Conservation (phyloP, 2,329 filamentous ascomycete genomes). For the Fusarium newnesense region DNA sequence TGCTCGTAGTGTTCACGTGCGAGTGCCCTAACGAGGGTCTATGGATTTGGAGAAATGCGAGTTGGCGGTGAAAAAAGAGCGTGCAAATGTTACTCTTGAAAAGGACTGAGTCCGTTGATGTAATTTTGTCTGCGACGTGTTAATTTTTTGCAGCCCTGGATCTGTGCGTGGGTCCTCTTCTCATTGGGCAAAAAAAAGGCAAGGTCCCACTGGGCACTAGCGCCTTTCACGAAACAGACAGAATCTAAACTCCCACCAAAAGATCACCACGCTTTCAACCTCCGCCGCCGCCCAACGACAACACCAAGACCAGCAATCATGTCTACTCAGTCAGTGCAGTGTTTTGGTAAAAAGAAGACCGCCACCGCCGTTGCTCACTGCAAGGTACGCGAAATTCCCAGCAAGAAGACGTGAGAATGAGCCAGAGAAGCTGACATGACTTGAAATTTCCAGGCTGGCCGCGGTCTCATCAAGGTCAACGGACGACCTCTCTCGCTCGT, state of each 20-base stretch:
- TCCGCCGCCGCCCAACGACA: constrained; percentile 12
- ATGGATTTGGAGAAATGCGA: not conserved
- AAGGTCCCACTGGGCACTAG: not conserved
- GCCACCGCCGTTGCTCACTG: constrained; percentile 91
- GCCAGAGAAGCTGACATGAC: constrained; percentile 45
- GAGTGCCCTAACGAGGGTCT: constrained; percentile 7
- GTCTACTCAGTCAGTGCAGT: constrained; percentile 87
- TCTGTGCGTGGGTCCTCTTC: not conserved
- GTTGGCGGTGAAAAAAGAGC: not conserved
- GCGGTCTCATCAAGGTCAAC: constrained; percentile 97
- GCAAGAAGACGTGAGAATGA: not conserved
- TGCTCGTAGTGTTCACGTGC: not conserved
- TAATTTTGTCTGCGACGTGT: not conserved
- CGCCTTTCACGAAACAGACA: constrained; percentile 4
- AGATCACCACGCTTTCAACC: constrained; percentile 14
- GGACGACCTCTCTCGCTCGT: constrained; percentile 94
- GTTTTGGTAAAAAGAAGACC: constrained; percentile 99
- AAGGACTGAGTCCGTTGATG: not conserved
- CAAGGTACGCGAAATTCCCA: constrained; percentile 70
- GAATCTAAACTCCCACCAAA: constrained; percentile 17
- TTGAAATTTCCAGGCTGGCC: constrained; percentile 51
- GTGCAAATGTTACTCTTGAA: not conserved
- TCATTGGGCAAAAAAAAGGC: not conserved
- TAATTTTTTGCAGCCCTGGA: not conserved
- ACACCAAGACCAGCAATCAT: constrained; percentile 65